A percentile compares a stretch with the other conserved stretches of the same genome.
phyloP scores from a whole-genome alignment of 805 yeast genomes.

The Schizosaccharomyces pombe region DNA sequence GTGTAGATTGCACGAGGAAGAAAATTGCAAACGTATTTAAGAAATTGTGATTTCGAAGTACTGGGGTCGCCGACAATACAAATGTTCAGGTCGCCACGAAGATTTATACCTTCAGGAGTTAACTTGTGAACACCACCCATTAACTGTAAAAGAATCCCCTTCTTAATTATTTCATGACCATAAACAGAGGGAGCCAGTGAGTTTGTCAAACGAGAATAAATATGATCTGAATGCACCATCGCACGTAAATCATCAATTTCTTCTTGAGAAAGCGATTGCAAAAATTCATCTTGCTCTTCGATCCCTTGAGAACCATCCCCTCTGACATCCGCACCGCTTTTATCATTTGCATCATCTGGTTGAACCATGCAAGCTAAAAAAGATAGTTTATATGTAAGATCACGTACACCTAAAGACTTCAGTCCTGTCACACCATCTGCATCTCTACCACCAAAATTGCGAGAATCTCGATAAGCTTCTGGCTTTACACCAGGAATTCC shows the following conservation, averaged over 20 bases:
- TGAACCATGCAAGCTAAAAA: constrained; percentile 79
- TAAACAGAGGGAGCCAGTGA: constrained; percentile 90
- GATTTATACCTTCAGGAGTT: constrained; percentile 79
- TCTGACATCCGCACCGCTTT: constrained; percentile 17
- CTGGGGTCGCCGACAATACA: constrained; percentile 97
- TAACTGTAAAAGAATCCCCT: constrained; percentile 70
- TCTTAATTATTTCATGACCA: constrained; percentile 85
- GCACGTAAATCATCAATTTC: constrained; percentile 67
- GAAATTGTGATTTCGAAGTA: constrained; percentile 84
- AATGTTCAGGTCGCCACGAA: constrained; percentile 89
- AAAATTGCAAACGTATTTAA: constrained; percentile 76
- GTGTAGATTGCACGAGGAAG: constrained; percentile 90
- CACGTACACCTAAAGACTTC: constrained; percentile 78
- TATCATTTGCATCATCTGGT: constrained; percentile 25
- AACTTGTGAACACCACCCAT: constrained; percentile 88
- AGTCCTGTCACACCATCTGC: constrained; percentile 73
- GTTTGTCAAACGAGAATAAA: constrained; percentile 60
- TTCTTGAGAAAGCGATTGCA: constrained; percentile 52
- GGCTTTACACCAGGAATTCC: constrained; percentile 93
- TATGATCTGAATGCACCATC: constrained; percentile 74
- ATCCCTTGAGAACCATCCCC: constrained; percentile 27
- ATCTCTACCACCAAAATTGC: constrained; percentile 32
- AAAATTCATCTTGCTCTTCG: constrained; percentile 51
- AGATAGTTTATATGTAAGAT: constrained; percentile 73
- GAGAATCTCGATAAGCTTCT: constrained; percentile 42